These are phyloP conservation scores for Botryotinia convoluta DNA, from an alignment of 2,329 filamentous ascomycete genomes.

Conservation along the genomic window DNA sequence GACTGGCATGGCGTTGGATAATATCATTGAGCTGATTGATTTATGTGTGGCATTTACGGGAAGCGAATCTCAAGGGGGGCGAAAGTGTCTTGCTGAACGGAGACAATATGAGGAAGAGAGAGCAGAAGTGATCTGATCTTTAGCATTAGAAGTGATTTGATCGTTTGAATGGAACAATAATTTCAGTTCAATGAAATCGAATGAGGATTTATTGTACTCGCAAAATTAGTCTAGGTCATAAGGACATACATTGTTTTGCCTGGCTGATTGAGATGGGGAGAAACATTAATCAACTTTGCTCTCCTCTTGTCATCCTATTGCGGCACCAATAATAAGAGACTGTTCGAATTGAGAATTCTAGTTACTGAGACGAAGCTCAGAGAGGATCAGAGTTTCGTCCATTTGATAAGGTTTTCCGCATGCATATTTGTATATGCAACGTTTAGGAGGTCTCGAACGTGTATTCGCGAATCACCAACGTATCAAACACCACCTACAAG, in stretches of 20 bases:
- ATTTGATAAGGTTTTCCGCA: background rate
- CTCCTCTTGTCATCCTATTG: background rate
- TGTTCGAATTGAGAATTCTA: background rate
- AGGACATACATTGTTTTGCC: background rate
- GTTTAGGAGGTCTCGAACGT: background rate
- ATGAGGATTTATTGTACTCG: background rate
- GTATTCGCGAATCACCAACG: background rate
- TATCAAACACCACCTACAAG: background rate
- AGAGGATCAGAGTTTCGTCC: background rate
- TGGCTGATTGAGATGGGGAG: background rate
- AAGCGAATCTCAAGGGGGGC: background rate
- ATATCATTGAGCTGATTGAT: conserved; percentile 15
- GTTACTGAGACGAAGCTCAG: background rate
- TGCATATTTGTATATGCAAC: background rate
- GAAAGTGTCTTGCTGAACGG: background rate
- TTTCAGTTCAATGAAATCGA: background rate
- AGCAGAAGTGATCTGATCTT: background rate
- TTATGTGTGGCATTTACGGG: conserved; percentile 5
- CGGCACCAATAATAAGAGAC: background rate
- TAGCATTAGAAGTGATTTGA: background rate
- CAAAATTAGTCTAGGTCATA: background rate
- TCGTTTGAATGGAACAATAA: background rate
- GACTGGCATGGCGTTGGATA: conserved; percentile 17
- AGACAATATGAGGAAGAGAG: background rate
- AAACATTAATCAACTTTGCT: background rate